Percentiles rank a stretch among this genome's conserved stretches.
These are phyloP conservation scores for Auxenochlorella protothecoides DNA, from an alignment of 139 green algal species.

Conservation along the genomic window DNA sequence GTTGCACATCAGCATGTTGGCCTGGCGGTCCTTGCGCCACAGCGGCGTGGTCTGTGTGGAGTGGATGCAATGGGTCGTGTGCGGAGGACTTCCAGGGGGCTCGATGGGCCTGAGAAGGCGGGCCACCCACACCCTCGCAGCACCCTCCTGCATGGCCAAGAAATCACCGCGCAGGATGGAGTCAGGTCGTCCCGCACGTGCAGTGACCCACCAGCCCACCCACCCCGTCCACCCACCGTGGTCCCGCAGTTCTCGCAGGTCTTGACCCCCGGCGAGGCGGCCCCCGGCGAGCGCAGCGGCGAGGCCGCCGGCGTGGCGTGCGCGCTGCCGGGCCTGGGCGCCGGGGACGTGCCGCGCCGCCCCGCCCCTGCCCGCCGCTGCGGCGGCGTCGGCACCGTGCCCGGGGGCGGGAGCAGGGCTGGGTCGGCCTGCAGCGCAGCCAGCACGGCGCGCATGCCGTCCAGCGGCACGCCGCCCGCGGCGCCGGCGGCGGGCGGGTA, in stretches of 20 bases:
- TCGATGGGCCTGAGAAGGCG: too few species aligned
- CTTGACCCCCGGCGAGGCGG: conserved; percentile 7
- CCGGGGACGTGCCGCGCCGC: neutral
- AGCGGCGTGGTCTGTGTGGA: conserved; percentile 37
- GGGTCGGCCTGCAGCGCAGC: neutral
- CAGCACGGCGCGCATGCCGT: neutral
- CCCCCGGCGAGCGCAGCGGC: neutral
- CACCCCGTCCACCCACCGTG: neutral
- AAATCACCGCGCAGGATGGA: too few species aligned
- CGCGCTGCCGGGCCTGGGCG: neutral
- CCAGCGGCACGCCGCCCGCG: neutral
- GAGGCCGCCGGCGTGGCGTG: neutral
- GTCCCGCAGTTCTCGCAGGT: conserved; percentile 61
- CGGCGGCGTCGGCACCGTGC: too few species aligned
- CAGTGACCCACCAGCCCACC: too few species aligned
- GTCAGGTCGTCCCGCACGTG: too few species aligned
- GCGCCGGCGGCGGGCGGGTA: neutral
- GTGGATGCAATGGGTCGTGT: too few species aligned
- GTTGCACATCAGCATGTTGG: conserved; percentile 56
- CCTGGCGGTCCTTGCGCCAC: conserved; percentile 53
- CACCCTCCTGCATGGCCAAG: too few species aligned
- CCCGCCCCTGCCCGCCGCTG: neutral
- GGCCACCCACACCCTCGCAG: too few species aligned
- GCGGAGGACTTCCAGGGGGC: too few species aligned
- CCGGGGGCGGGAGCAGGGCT: neutral